Conservation (phyloP, 1,284 basidiomycete genomes). For the Melampsora abietis-canadensis region DNA sequence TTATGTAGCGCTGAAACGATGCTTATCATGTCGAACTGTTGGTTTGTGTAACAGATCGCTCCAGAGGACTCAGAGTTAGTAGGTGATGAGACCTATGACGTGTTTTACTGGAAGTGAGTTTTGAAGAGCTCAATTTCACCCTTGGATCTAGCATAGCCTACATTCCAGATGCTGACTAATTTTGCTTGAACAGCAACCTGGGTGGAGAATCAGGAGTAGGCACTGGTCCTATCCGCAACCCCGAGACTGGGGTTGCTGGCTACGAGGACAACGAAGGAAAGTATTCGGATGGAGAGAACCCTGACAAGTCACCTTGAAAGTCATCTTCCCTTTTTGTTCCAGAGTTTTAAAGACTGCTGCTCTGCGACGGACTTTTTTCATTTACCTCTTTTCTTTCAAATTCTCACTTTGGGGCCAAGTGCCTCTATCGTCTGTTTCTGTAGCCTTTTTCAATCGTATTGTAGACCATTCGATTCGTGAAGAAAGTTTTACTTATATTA, state of each 20-base stretch:
- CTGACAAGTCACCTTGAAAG: neutral
- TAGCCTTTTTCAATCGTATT: too few species aligned
- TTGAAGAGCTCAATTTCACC: neutral
- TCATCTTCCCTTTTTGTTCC: too few species aligned
- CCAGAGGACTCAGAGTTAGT: slow-evolving; percentile 20
- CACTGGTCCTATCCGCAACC: slow-evolving; percentile 15
- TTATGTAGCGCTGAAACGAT: neutral
- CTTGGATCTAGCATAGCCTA: neutral
- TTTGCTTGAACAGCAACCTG: slow-evolving; percentile 8
- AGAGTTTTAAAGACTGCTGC: too few species aligned
- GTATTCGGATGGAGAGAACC: slow-evolving; percentile 1
- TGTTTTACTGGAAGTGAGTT: slow-evolving; percentile 39
- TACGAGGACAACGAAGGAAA: slow-evolving; percentile 24
- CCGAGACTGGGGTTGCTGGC: slow-evolving; percentile 21
- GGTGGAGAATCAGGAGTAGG: slow-evolving; percentile 23
- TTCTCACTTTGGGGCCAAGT: too few species aligned
- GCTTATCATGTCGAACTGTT: neutral
- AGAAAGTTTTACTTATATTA: too few species aligned
- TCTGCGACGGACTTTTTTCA: too few species aligned
- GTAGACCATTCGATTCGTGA: too few species aligned
- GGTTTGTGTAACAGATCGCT: neutral
- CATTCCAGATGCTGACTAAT: neutral
- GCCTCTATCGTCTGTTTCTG: too few species aligned
- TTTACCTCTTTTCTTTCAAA: too few species aligned
- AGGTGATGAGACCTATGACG: slow-evolving; percentile 4